Percentiles rank a stretch among this genome's conserved stretches.
These are phyloP conservation scores for Acer negundo DNA, from an alignment of 345 rosid species.

Conservation along the genomic window DNA sequence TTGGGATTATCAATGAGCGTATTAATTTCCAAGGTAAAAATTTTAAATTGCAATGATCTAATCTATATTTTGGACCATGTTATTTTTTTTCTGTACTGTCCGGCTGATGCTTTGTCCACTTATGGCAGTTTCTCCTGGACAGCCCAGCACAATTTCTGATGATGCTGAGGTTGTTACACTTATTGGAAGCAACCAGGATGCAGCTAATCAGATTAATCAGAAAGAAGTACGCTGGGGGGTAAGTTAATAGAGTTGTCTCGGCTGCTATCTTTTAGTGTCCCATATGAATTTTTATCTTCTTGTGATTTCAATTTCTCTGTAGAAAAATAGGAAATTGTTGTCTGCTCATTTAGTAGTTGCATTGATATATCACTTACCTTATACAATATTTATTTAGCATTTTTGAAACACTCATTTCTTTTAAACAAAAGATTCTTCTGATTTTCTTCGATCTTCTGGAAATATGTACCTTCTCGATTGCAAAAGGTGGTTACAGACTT, in stretches of 20 bases:
- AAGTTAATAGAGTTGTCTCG: constrained; percentile 28
- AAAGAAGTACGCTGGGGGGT: constrained; percentile 95
- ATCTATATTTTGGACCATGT: background rate
- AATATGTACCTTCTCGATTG: background rate
- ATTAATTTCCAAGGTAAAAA: constrained; percentile 81
- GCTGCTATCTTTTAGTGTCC: background rate
- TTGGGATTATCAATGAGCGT: constrained; percentile 83
- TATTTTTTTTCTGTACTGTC: background rate
- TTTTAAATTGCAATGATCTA: background rate
- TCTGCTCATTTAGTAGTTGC: constrained; percentile 7
- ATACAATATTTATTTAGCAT: background rate
- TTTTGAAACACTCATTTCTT: background rate
- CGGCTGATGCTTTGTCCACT: constrained; percentile 16
- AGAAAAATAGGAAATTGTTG: background rate
- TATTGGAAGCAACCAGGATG: constrained; percentile 71
- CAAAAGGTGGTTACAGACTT: background rate
- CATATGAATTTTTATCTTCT: background rate
- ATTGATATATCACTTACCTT: background rate
- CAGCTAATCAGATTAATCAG: constrained; percentile 69
- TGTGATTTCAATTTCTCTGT: background rate
- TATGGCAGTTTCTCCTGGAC: constrained; percentile 86
- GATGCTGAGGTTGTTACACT: constrained; percentile 78
- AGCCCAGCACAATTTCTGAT: constrained; percentile 78
- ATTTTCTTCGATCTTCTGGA: background rate
- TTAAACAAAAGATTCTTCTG: background rate